Base-by-base conservation (phyloP, 192 early-diverging fungal species). In the Anaeromyces robustus region DNA sequence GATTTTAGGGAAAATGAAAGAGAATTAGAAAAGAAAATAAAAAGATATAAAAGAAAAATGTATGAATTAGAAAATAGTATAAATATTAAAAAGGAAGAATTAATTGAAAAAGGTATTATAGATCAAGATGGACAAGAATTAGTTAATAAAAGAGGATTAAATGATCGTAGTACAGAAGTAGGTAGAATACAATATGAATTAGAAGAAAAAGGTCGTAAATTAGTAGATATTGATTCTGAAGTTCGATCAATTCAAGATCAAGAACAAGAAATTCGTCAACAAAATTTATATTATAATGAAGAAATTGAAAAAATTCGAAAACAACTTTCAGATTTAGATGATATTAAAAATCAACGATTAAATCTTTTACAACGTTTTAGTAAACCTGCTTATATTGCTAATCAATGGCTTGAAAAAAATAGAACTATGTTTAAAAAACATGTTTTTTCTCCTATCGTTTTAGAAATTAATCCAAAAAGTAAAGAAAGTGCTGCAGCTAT, bases 391-490 rank as follows among this genome's bases (percentile, higher is more conserved):
- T 87, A 87, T 29, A 82, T 89, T 12, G 95, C 92, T 9, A 84
- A 90, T 0, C 77, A 87, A 34, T 97, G 94, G 94, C 83, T 96
- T 12, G 86, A 88, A 39, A 77, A 87, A 17, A 93, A 97, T 81
- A 85, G 86, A 29, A 41, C 83, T 17, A 14, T 83, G 81, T 97
- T 98, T 78, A 78, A 87, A 77, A 89, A 90, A 78, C 86, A 86
- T 18, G 90, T 98, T 13, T 94, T 90, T 85, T 88, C 90, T 19
- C 97, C 96, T 0, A 83, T 92, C 2, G 87, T 89, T 30, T 78
- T 97, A 29, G 92, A 93, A 78, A 86, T 96, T 17, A 91, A 93
- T 32, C 84, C 94, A 29, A 92, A 87, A 29, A 88, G 96, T 81
- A 80, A 85, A 31, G 82, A 81, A 11, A 92, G 90, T 81, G 92